Evolutionary conservation across 306 rosid genomes (phyloP), one percentile per base, ranked within the genome.

Genomic region (Inga laurina): DNA sequence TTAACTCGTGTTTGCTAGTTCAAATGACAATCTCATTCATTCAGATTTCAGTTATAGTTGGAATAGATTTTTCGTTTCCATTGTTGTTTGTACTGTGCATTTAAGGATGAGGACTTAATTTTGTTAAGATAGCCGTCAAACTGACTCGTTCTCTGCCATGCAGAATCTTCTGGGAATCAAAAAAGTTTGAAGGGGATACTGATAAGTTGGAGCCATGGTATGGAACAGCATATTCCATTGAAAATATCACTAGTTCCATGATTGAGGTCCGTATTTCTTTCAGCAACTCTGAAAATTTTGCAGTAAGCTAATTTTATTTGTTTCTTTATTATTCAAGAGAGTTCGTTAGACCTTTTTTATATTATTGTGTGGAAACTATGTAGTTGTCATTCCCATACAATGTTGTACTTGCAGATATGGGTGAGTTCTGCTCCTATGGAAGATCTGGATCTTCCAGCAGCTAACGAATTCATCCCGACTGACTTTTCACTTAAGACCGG

Each of bases 91-190:
- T 80, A 66, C 79, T 78, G 76, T 68, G 57, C 70, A 52, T 74
- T 71, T 70, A 67, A 21, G 69, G 52, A 44, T 21, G 69, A 18
- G 75, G 45, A 34, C 52, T 13, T 84, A 57, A 19, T 16, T 64
- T 75, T 64, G 78, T 45, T 62, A 80, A 52, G 59, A 52, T 74
- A 51, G 37, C 37, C 46, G 72, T 75, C 81, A 74, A 84, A 22
- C 83, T 79, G 77, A n/a, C n/a, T n/a, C n/a, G n/a, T n/a, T n/a
- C n/a, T n/a, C n/a, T n/a, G n/a, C n/a, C n/a, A n/a, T n/a, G 81
- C 88, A 96, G 99, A 91, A 90, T 96, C 83, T 96, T 96, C 83
- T 96, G 97, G 98, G 99, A 85, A 79, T 96, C 99, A 6, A 87
- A 92, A 80, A 84, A 76, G 37, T 93, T 93, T 87, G 98, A 92